Base-by-base conservation (phyloP, 768 basidiomycete genomes). In the Tricholoma flavovirens region DNA sequence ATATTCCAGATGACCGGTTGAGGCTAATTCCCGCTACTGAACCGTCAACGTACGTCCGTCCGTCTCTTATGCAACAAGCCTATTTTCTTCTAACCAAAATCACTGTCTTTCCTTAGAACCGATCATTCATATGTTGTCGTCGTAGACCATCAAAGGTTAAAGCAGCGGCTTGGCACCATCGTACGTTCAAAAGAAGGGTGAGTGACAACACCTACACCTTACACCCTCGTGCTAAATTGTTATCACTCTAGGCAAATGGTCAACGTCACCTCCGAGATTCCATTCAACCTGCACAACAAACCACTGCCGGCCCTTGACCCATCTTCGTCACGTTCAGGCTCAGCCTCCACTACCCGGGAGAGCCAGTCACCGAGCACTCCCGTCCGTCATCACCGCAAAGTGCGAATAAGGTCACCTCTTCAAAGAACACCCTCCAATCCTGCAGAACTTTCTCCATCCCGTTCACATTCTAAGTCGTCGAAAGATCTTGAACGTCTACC, bases 161-260 rank as follows among this genome's bases (percentile, higher is more conserved):
- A 78, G 63, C 80, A 80, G 35, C 69, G 80, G 21, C 68, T 85
- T 50, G 72, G 72, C 2, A 69, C 71, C 21, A 83, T 85, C 49
- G 82, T 85, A 26, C 79, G 80, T 12, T 69, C 80, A 1, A 83
- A 83, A 67, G 81, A 83, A 70, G 77, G 80, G 83, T 82, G 49
- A 60, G 79, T 66, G 49, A 26, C 32, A 56, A 21, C 52, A 42
- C 24, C 38, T 48, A 42, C 53, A 12, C 45, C 49, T 36, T 59
- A 42, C 45, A 36, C 7, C 14, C 17, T 19, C 17, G 26, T 22
- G 29, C 26, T 9, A 36, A 22, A 11, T 43, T 40, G 38, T 19
- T 21, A 43, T 53, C 30, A 35, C 40, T 35, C 32, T 61, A 85
- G 83, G 40, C 83, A 79, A 73, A 85, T 85, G 83, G 83, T 85